phyloP scores from a whole-genome alignment of 345 rosid species.

The Heritiera littoralis region DNA sequence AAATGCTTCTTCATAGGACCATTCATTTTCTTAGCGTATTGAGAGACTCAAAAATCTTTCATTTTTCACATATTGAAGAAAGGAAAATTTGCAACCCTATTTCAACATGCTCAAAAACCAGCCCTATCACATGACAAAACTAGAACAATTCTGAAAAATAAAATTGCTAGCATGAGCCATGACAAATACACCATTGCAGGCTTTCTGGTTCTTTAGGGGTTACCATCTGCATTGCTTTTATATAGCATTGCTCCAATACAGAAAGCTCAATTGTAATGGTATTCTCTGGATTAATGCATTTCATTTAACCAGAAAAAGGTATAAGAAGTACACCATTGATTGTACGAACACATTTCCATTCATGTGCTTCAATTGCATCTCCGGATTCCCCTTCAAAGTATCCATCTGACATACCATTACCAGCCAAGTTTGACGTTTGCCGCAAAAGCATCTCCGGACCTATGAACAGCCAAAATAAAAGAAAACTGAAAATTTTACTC shows the following conservation, averaged over 20 bases:
- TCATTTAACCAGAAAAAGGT: not conserved
- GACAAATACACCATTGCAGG: not conserved
- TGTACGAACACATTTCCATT: slow-evolving; percentile 92
- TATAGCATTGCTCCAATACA: not conserved
- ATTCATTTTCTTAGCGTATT: not conserved
- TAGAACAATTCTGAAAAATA: not conserved
- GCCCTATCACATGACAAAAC: not conserved
- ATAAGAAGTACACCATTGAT: slow-evolving; percentile 53
- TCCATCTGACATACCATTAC: slow-evolving; percentile 39
- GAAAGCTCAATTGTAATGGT: not conserved
- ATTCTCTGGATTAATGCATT: not conserved
- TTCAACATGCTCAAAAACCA: not conserved
- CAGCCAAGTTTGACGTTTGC: slow-evolving; percentile 63
- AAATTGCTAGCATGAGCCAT: not conserved
- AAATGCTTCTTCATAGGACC: slow-evolving; percentile 2
- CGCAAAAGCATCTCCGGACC: slow-evolving; percentile 86
- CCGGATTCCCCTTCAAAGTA: slow-evolving; percentile 67
- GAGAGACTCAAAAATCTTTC: slow-evolving; percentile 1
- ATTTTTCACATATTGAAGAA: not conserved
- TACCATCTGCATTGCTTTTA: not conserved
- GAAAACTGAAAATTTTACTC: not conserved
- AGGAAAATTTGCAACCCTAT: not conserved
- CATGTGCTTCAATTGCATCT: slow-evolving; percentile 84
- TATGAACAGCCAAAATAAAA: slow-evolving; percentile 33
- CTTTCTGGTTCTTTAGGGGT: not conserved